These are phyloP conservation scores for Salix arbutifolia DNA, from an alignment of 345 rosid genomes.

Conservation along the genomic window DNA sequence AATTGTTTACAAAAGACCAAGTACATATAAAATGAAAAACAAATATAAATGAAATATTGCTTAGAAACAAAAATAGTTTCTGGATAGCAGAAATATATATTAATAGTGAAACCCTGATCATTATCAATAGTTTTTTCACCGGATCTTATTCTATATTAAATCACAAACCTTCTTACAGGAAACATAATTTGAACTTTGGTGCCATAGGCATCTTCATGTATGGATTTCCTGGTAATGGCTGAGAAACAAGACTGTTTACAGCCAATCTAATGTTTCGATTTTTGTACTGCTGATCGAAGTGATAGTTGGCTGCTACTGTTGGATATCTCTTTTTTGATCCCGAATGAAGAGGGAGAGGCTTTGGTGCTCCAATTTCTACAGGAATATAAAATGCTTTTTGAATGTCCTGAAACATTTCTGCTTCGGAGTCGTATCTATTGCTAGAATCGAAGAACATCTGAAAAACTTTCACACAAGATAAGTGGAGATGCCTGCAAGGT, in stretches of 20 bases:
- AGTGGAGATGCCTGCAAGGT: constrained; percentile 36
- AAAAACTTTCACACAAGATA: constrained; percentile 39
- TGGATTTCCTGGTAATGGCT: neutral
- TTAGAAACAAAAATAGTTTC: too few species aligned
- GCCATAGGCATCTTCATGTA: neutral
- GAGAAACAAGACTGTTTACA: neutral
- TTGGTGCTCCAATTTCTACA: constrained; percentile 11
- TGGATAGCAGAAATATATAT: too few species aligned
- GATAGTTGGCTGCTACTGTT: neutral
- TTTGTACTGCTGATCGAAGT: neutral
- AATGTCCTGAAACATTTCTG: constrained; percentile 42
- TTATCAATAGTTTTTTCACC: too few species aligned
- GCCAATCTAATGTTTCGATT: neutral
- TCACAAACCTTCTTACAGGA: neutral
- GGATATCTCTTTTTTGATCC: constrained; percentile 1
- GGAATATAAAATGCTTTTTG: constrained; percentile 50
- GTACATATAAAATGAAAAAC: too few species aligned
- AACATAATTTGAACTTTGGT: constrained; percentile 2
- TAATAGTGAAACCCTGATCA: too few species aligned
- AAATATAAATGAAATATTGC: too few species aligned
- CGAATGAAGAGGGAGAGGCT: neutral
- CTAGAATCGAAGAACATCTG: constrained; percentile 46
- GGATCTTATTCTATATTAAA: neutral
- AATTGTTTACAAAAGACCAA: too few species aligned
- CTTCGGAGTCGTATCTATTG: constrained; percentile 40